Evolutionary conservation across 192 early-diverging fungal species (phyloP), one percentile per base, ranked within the genome.

Genomic region (Coemansia sp.): DNA sequence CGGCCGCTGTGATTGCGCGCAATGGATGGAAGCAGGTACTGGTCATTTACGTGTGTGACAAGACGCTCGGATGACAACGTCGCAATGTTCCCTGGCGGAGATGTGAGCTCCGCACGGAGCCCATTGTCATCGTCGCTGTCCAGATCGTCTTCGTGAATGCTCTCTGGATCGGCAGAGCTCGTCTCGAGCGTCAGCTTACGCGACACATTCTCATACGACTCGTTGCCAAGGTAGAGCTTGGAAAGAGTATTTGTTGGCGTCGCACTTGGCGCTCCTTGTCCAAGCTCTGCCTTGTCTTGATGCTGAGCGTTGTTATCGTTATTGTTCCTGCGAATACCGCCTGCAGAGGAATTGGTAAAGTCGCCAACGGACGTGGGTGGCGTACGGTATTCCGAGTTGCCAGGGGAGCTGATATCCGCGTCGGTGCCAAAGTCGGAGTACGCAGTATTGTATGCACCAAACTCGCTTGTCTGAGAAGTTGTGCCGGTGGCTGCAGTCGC

Each of bases 21-120:
- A 43, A 94, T 83, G 42, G 93, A 89, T 28, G 85, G 86, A 57
- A 95, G 84, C 25, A 94, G 72, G 25, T 65, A 68, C 65, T 76
- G 77, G 70, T 65, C 51, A 0, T 42, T 59, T 1, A 76, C 61
- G 18, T 75, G 70, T 15, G 69, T 77, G 34, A 74, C 83, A n/a
- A 82, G 74, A 20, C 78, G 68, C 72, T 77, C 78, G 5, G 78
- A 74, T 21, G 78, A 81, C 59, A 45, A 66, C 23, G 83, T 72
- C 12, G 72, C 70, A 43, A 80, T 46, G 63, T 84, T 74, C 7
- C 75, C 78, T 4, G 83, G 74, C 28, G 78, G 78, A 55, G 78
- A 74, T 7, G 74, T 73, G 30, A 80, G 74, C 71, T 80, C 71
- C 48, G 74, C 66, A 15, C 78, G 78, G 29, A 84, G 71, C n/a